phyloP scores from a whole-genome alignment of 352 stramenopile species.

The Aphanomyces astaci region DNA sequence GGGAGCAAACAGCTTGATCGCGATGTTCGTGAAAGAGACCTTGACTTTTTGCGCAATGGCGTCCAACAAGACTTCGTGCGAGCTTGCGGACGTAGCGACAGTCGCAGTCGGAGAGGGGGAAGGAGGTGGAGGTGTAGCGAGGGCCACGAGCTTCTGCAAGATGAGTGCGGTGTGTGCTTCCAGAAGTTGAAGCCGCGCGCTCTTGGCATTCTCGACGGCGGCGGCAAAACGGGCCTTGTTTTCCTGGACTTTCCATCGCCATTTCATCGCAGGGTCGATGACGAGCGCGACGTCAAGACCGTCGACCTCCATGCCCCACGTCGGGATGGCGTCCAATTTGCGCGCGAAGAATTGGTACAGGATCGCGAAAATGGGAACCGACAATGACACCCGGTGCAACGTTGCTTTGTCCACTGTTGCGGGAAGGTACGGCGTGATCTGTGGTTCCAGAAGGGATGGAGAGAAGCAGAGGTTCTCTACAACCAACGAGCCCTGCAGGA shows the following conservation, averaged over 20 bases:
- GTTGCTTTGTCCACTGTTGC: constrained; percentile 55
- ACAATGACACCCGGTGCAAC: constrained; percentile 43
- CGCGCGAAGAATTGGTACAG: neutral
- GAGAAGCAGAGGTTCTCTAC: constrained; percentile 47
- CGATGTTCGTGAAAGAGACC: constrained; percentile 8
- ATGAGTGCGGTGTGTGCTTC: constrained; percentile 52
- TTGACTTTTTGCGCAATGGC: constrained; percentile 26
- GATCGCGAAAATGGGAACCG: constrained; percentile 45
- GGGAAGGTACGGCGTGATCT: constrained; percentile 29
- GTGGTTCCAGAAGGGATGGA: constrained; percentile 24
- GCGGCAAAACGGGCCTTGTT: constrained; percentile 51
- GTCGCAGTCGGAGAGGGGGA: constrained; percentile 25
- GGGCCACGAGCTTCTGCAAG: constrained; percentile 54
- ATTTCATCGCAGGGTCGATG: constrained; percentile 62
- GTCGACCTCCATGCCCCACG: constrained; percentile 42
- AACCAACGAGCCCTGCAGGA: constrained; percentile 50
- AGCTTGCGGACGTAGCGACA: neutral
- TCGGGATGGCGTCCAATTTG: constrained; percentile 26
- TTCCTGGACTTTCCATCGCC: constrained; percentile 61
- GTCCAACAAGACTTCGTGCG: constrained; percentile 21
- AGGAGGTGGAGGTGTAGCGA: constrained; percentile 23
- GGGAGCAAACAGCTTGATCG: constrained; percentile 21
- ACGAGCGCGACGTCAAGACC: constrained; percentile 47
- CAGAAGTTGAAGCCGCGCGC: constrained; percentile 37
- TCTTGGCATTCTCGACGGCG: constrained; percentile 47